phyloP scores from a whole-genome alignment of 148 eudicot genomes.

The Rheum nobile region DNA sequence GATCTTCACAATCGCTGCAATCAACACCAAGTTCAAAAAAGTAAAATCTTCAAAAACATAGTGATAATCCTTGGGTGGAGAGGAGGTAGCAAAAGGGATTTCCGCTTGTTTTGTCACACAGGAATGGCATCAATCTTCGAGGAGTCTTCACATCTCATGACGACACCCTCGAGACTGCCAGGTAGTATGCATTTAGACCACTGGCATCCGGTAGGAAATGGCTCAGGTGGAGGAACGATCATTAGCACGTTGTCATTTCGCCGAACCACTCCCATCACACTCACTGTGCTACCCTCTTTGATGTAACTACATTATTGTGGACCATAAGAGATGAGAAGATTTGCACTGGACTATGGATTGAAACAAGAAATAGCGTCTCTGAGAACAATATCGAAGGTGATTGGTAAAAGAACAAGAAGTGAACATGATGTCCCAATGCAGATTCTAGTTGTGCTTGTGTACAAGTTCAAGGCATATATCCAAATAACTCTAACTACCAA shows the following conservation, averaged over 20 bases:
- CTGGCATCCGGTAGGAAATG: constrained; percentile 81
- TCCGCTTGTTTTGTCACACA: constrained; percentile 30
- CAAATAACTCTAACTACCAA: too few species aligned
- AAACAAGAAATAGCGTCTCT: not conserved
- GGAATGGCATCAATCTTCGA: constrained; percentile 85
- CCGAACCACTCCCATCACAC: constrained; percentile 89
- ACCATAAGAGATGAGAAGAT: not conserved
- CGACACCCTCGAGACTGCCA: constrained; percentile 78
- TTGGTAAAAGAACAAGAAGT: not conserved
- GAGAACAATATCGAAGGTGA: too few species aligned
- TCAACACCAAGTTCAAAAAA: too few species aligned
- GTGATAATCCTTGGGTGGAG: too few species aligned
- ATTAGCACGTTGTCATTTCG: constrained; percentile 80
- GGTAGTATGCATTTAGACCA: constrained; percentile 88
- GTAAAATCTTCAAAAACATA: too few species aligned
- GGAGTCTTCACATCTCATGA: constrained; percentile 81
- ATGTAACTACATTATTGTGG: constrained; percentile 39
- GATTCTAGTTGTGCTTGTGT: too few species aligned
- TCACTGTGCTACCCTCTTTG: constrained; percentile 94
- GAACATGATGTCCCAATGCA: too few species aligned
- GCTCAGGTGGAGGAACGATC: constrained; percentile 86
- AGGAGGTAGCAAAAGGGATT: not conserved
- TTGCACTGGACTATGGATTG: not conserved
- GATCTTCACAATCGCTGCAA: too few species aligned
- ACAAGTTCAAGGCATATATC: not conserved